phyloP scores from a whole-genome alignment of 1,284 basidiomycete species.

The Fomitiporia mediterranea region DNA sequence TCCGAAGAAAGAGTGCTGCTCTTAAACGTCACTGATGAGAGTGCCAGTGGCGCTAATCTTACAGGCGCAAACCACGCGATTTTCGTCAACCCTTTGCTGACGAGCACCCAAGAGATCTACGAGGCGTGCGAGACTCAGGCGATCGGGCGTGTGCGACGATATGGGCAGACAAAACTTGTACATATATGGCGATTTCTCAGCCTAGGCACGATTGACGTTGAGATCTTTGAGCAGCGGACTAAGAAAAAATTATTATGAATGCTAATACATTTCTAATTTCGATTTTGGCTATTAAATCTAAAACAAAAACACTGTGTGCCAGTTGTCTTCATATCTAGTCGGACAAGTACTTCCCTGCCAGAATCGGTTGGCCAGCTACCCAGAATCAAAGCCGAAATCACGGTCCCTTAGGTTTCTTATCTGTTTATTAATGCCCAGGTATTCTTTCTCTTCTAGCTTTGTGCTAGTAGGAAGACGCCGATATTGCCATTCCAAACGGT shows the following conservation, averaged over 20 bases:
- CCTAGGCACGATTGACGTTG: slow-evolving; percentile 79
- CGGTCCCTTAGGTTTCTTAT: too few species aligned
- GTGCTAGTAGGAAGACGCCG: too few species aligned
- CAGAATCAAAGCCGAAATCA: too few species aligned
- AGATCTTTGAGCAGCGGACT: slow-evolving; percentile 59
- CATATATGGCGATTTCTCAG: slow-evolving; percentile 80
- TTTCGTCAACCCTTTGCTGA: slow-evolving; percentile 87
- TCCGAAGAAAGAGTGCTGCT: slow-evolving; percentile 77
- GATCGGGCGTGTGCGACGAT: slow-evolving; percentile 82
- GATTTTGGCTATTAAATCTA: too few species aligned
- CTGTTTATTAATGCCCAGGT: too few species aligned
- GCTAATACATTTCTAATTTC: too few species aligned
- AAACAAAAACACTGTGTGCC: too few species aligned
- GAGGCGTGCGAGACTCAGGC: slow-evolving; percentile 87
- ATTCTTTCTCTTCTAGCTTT: too few species aligned
- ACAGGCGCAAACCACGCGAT: slow-evolving; percentile 93
- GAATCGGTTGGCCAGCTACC: too few species aligned
- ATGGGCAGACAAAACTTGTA: slow-evolving; percentile 79
- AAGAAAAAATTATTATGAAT: slow-evolving; percentile 9
- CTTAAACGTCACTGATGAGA: slow-evolving; percentile 90
- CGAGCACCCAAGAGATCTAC: slow-evolving; percentile 76
- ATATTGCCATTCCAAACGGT: too few species aligned
- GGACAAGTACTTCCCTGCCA: too few species aligned
- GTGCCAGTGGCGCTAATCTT: slow-evolving; percentile 88
- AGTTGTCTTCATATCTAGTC: too few species aligned